Evolutionary conservation across 2,329 filamentous ascomycete species (phyloP).

Genomic region (Thermoascus crustaceus): DNA sequence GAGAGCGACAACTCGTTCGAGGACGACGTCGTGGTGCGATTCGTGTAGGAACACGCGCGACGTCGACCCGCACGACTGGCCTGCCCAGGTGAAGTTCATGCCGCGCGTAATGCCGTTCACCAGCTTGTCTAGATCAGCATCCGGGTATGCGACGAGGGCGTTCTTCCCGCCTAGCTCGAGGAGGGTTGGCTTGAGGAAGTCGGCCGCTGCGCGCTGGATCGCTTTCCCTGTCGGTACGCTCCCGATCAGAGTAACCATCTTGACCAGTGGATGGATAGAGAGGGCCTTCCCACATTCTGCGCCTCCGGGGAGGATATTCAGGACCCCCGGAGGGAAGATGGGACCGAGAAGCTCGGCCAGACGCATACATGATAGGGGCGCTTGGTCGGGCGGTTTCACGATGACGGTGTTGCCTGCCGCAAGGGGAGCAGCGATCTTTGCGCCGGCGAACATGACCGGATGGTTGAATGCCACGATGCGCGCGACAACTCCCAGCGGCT

Average conservation of each 20-base stretch:
- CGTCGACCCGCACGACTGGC: constrained; percentile 15
- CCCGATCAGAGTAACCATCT: constrained; percentile 29
- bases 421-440: constrained; percentile 30
- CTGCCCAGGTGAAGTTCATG: constrained; percentile 19
- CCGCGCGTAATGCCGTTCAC: constrained; percentile 20
- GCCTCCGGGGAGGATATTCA: constrained; percentile 14
- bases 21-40: constrained; percentile 10
- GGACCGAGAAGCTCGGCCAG: constrained; percentile 13
- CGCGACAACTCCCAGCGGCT: constrained; percentile 49
- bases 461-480: constrained; percentile 54
- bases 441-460: constrained; percentile 50
- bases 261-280: constrained; percentile 20
- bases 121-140: constrained; percentile 22
- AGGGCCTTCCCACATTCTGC: constrained; percentile 19
- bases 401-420: constrained; percentile 30
- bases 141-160: constrained; percentile 26
- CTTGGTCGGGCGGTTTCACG: constrained; percentile 25
- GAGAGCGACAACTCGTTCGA: constrained; percentile 8
- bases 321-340: constrained; percentile 14
- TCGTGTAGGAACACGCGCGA: constrained; percentile 16
- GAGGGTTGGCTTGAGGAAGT: constrained; percentile 26
- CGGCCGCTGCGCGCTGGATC: constrained; percentile 23
- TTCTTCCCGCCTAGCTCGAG: constrained; percentile 33
- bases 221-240: constrained; percentile 24
- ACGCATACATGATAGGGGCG: constrained; percentile 13